Base-by-base conservation (phyloP, 352 stramenopile genomes). In the Globisporangium nodosum region DNA sequence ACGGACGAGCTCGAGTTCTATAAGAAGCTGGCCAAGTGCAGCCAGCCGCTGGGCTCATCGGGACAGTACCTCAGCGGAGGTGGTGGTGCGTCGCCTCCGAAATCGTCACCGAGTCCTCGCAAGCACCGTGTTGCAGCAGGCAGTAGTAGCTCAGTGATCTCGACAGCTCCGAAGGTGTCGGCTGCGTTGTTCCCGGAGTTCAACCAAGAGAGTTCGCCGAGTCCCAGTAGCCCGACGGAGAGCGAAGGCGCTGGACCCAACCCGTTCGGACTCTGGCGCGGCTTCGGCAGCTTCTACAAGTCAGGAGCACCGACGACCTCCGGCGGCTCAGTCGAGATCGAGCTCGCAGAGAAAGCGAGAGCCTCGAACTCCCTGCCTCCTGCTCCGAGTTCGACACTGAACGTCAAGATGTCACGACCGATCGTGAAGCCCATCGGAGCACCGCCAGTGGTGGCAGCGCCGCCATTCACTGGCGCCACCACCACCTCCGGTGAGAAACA, bases 1-100 rank as follows among this genome's bases (percentile, higher is more conserved):
- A 77, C 78, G 5, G 81, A 92, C 57, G 82, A 92, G 57, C 78
- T 92, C 52, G 74, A 89, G 51, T 90, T 88, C 51, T 90, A 92
- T 74, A 92, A 90, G 65, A 92, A 88, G 58, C 69, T 91, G 49
- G 71, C 78, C 46, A 86, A 77, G 62, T 79, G 66, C 50, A 78
- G 63, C 15, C 68, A 81, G 49, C 67, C 72, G 52, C 42, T 48
- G 9, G 76, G 56, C 20, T 24, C 21, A 24, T 71, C 66, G n/a
- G 42, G 42, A 12, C 60, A 71, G n/a, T 51, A 65, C 27, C 42
- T 56, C 45, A 47, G 40, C 37, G 18, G 37, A 48, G 33, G 37
- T 5, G 20, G 31, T 24, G 7, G 39, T 21, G 43, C 50, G 5
- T 58, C 46, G 8, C 58, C 65, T 5, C 48, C 52, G 12, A 63